A percentile compares a stretch with the other conserved stretches of the same genome.
Conservation (phyloP, 305 asterid genomes). For the Striga hermonthica region DNA sequence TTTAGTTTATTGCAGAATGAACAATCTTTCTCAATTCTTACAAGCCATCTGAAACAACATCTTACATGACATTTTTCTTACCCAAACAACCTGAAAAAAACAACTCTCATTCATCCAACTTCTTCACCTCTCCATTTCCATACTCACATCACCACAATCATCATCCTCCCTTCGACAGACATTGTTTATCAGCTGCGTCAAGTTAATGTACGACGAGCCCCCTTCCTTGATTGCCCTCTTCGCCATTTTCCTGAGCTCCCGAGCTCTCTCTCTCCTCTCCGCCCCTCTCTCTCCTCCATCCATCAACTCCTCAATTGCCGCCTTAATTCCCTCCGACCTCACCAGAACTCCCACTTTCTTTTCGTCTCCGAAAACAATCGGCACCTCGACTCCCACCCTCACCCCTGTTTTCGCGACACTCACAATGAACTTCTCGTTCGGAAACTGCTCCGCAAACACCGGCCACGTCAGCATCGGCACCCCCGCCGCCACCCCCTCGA, state of each 20-base stretch:
- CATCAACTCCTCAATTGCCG: constrained; percentile 43
- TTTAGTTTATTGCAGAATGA: too few species aligned
- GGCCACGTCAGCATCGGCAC: constrained; percentile 68
- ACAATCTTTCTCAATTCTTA: too few species aligned
- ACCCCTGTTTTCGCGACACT: constrained; percentile 40
- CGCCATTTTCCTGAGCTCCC: constrained; percentile 39
- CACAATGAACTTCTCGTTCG: constrained; percentile 52
- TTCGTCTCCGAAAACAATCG: constrained; percentile 60
- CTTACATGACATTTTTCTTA: constrained; percentile 40
- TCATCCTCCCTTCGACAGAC: constrained; percentile 22
- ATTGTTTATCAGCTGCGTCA: constrained; percentile 40
- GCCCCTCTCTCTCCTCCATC: constrained; percentile 44
- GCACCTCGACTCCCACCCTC: constrained; percentile 43
- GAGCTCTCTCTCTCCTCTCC: constrained; percentile 37
- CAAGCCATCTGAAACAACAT: constrained; percentile 19
- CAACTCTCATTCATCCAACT: constrained; percentile 68
- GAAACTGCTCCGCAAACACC: constrained; percentile 54
- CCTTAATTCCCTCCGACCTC: constrained; percentile 37
- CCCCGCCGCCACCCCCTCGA: constrained; percentile 54
- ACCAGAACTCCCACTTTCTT: constrained; percentile 55
- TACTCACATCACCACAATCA: not conserved
- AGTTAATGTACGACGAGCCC: constrained; percentile 40
- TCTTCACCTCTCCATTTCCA: constrained; percentile 53
- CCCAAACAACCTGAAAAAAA: constrained; percentile 46
- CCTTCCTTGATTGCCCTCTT: constrained; percentile 37